phyloP scores from a whole-genome alignment of 164 flowering plant species.

The Umbellularia californica region DNA sequence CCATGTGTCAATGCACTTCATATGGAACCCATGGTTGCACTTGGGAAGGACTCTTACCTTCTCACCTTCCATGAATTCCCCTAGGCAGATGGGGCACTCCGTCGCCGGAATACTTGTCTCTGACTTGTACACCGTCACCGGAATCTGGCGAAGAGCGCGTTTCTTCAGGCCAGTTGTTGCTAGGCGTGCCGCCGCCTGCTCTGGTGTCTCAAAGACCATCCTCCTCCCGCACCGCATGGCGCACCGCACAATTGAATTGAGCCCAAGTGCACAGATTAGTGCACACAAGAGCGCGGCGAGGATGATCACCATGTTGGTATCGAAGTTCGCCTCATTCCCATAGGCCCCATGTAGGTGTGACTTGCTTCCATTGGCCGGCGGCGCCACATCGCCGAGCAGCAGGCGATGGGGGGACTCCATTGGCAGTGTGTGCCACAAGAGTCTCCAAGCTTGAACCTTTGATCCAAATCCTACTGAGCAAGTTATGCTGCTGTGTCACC shows the following conservation, averaged over 20 bases:
- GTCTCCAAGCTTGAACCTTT: not conserved
- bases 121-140: conserved; percentile 53
- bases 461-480: not conserved
- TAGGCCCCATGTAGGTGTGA: conserved; percentile 16
- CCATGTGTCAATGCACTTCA: conserved; percentile 72
- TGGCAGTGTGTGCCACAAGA: not conserved
- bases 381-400: conserved; percentile 5
- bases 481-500: not conserved
- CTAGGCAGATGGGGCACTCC: conserved; percentile 75
- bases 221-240: conserved; percentile 44
- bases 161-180: conserved; percentile 53
- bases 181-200: conserved; percentile 24
- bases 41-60: conserved; percentile 59
- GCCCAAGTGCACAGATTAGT: conserved; percentile 57
- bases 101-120: conserved; percentile 32
- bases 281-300: conserved; percentile 65
- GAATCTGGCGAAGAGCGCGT: conserved; percentile 42
- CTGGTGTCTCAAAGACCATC: conserved; percentile 29
- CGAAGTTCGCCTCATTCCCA: conserved; percentile 42
- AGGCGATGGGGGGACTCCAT: conserved; percentile 16
- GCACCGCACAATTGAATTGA: conserved; percentile 61
- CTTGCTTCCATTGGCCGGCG: conserved; percentile 12
- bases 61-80: conserved; percentile 64
- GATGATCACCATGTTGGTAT: conserved; percentile 78
- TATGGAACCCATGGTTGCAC: conserved; percentile 68